A percentile compares a stretch with the other conserved stretches of the same genome.
These are phyloP conservation scores for Capsella rubella DNA, from an alignment of 441 rosid species.

Conservation along the genomic window DNA sequence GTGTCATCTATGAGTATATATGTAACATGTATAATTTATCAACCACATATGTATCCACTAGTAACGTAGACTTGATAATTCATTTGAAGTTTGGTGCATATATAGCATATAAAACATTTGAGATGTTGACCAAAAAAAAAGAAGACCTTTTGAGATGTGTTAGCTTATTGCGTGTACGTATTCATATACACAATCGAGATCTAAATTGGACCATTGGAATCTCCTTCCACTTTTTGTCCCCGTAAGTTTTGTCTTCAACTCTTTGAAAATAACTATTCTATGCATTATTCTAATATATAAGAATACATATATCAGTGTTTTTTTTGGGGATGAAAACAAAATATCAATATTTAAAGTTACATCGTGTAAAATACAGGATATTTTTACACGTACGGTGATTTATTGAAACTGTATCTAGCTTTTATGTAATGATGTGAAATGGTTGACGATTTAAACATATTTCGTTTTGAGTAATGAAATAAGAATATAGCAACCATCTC, in stretches of 20 bases:
- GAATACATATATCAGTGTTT: background rate
- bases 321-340: background rate
- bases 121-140: background rate
- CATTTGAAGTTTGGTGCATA: background rate
- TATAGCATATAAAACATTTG: background rate
- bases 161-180: slow-evolving; percentile 31
- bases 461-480: background rate
- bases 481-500: slow-evolving; percentile 18
- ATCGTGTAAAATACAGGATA: background rate
- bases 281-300: slow-evolving; percentile 1
- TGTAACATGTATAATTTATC: background rate
- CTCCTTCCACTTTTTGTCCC: slow-evolving; percentile 29
- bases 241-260: slow-evolving; percentile 32
- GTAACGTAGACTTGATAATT: background rate
- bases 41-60: background rate
- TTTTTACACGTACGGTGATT: background rate
- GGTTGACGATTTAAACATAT: slow-evolving; percentile 14
- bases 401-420: slow-evolving; percentile 7
- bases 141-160: background rate
- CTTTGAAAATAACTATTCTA: slow-evolving; percentile 22
- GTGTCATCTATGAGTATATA: background rate
- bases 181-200: slow-evolving; percentile 19
- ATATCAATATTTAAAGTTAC: background rate
- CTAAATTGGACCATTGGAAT: slow-evolving; percentile 36
- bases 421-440: slow-evolving; percentile 14